Base-by-base conservation (phyloP, 2,329 filamentous ascomycete genomes). In the Fusarium siculi region DNA sequence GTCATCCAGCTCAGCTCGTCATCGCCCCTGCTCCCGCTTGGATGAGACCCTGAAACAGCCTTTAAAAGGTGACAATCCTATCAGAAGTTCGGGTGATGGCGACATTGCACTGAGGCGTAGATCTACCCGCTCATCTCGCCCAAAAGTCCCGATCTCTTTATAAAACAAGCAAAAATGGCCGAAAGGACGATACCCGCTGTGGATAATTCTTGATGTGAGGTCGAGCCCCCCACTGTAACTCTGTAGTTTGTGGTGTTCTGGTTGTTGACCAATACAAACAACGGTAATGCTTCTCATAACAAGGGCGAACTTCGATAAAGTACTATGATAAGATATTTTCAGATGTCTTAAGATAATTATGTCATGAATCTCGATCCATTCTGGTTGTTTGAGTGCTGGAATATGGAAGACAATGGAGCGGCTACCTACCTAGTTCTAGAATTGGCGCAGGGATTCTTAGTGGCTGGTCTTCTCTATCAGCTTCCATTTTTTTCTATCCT, bases 401-500 rank as follows among this genome's bases (percentile, higher is more conserved):
- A 28, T 37, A 56, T 57, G 21, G 39, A 23, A 58, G 28, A 61
- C 36, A 28, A 49, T 60, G 10, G 47, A 55, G 25, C 55, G 42
- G 42, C 56, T 55, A 32, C 30, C 30, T 32, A 32, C 30, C 30
- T 32, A 68, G 43, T 63, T 68, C 49, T 50, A 63, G 65, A 64
- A 70, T 18, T 55, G 19, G 23, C 39, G 23, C 66, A 70, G 36
- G 67, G 66, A 28, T 70, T 70, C 66, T 70, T 66, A 70, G 68
- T 53, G 68, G 68, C 21, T 37, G 63, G 50, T 21, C 30, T 34
- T 19, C 25, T 56, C 49, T 40, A 52, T 70, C 25, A 14, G 62
- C 37, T 71, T 71, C 68, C 56, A 67, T 71, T 71, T 61, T 61
- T 67, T 70, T 71, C 67, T 63, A 32, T 56, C 46, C 25, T 66